These are phyloP conservation scores for Boehmeria nivea DNA, from an alignment of 306 rosid genomes.

Conservation along the genomic window DNA sequence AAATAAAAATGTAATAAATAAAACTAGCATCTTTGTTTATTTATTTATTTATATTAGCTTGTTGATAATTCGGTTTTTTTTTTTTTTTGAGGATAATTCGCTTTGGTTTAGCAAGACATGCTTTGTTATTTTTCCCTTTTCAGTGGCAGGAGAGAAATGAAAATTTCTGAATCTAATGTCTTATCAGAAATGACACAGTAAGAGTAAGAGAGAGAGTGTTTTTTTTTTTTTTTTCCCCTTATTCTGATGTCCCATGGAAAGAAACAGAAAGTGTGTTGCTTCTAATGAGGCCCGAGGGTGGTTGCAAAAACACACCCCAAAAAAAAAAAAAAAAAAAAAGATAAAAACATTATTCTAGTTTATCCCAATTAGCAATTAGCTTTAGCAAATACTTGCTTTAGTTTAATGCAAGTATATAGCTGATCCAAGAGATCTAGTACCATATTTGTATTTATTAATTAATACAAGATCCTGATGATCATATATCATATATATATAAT, in stretches of 20 bases:
- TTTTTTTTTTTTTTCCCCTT: constrained; percentile 13
- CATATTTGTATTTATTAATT: constrained; percentile 7
- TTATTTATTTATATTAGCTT: too few relatives aligned
- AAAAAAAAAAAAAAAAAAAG: too few relatives aligned
- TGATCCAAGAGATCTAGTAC: constrained; percentile 25
- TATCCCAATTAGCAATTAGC: constrained; percentile 24
- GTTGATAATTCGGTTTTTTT: too few relatives aligned
- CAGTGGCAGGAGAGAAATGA: constrained; percentile 1
- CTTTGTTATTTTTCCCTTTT: too few relatives aligned
- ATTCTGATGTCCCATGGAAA: constrained; percentile 52
- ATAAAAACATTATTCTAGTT: constrained; percentile 26
- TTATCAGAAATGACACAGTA: constrained; percentile 19
- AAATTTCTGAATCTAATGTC: constrained; percentile 35
- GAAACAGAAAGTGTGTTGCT: constrained; percentile 73
- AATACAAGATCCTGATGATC: background rate
- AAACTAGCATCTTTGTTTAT: too few relatives aligned
- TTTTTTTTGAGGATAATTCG: too few relatives aligned
- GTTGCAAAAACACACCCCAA: constrained; percentile 11
- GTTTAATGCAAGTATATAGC: constrained; percentile 12
- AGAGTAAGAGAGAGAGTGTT: constrained; percentile 11
- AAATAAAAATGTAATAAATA: too few relatives aligned
- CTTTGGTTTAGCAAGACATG: too few relatives aligned
- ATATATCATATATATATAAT: constrained; percentile 13
- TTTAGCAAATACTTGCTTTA: too few relatives aligned
- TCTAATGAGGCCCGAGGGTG: constrained; percentile 30